A percentile compares a stretch with the other conserved stretches of the same genome.
Evolutionary conservation across 805 yeast species (phyloP).

Genomic region (Candida methanosorbosa): DNA sequence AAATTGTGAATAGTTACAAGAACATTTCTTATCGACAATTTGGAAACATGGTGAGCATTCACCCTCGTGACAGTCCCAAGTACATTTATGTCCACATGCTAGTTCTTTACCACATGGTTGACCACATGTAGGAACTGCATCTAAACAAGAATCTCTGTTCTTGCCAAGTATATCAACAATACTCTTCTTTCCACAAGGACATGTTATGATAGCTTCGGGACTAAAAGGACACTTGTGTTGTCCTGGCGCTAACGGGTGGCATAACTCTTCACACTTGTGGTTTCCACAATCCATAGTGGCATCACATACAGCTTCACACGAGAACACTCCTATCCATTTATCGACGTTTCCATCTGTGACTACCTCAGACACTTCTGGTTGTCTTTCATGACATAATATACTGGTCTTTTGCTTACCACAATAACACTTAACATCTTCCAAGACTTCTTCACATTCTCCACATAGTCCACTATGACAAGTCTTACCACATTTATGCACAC

Average conservation of each 20-base stretch:
- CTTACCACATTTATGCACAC: conserved; percentile 53
- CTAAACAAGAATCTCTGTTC: conserved; percentile 54
- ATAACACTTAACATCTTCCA: conserved; percentile 49
- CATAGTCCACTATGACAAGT: conserved; percentile 79
- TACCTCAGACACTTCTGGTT: conserved; percentile 24
- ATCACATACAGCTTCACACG: conserved; percentile 37
- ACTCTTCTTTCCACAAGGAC: conserved; percentile 72
- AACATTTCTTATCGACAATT: conserved; percentile 43
- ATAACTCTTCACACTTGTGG: conserved; percentile 40
- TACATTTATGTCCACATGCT: conserved; percentile 69
- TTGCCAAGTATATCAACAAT: conserved; percentile 28
- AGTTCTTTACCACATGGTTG: conserved; percentile 52
- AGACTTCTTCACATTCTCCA: conserved; percentile 52
- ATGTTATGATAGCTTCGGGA: conserved; percentile 50
- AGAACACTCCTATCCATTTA: conserved; percentile 42
- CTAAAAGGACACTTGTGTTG: conserved; percentile 48
- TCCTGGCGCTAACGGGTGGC: conserved; percentile 31
- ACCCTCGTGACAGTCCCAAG: conserved; percentile 68
- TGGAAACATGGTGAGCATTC: conserved; percentile 62
- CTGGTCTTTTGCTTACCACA: conserved; percentile 53
- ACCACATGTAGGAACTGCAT: conserved; percentile 73
- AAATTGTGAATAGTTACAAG: conserved; percentile 51
- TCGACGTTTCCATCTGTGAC: conserved; percentile 7
- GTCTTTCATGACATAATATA: conserved; percentile 35
- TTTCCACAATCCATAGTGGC: conserved; percentile 54